Percentiles rank a stretch among this genome's conserved stretches.
Evolutionary conservation across 371 early-diverging fungal genomes (phyloP).

Genomic region (Mortierella sp.): DNA sequence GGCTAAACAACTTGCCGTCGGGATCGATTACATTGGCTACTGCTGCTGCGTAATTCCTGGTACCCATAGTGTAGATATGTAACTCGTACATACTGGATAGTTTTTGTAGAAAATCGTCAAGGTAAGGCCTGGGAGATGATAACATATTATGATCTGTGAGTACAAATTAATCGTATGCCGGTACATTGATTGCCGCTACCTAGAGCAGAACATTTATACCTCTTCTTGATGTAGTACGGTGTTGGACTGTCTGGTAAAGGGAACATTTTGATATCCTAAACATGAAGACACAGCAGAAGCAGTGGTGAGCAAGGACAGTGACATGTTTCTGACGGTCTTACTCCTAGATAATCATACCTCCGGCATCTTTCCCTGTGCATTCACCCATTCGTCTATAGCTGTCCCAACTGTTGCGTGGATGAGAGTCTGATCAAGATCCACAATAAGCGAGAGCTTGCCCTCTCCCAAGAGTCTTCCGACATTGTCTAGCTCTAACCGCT

Average conservation of each 20-base stretch:
- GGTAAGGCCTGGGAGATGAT: conserved; percentile 72
- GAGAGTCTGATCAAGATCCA: conserved; percentile 99
- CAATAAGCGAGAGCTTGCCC: conserved; percentile 91
- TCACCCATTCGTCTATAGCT: conserved; percentile 85
- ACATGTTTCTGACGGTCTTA: background rate
- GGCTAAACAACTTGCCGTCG: conserved; percentile 80
- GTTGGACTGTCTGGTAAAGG: conserved; percentile 76
- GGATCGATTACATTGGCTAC: conserved; percentile 95
- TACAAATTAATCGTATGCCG: background rate
- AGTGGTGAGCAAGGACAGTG: background rate
- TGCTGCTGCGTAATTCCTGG: conserved; percentile 92
- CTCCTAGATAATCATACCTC: conserved; percentile 41
- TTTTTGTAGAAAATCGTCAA: conserved; percentile 82
- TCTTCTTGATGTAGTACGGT: conserved; percentile 87
- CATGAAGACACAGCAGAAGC: background rate
- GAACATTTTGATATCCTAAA: conserved; percentile 79
- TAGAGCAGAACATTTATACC: conserved; percentile 55
- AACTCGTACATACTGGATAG: conserved; percentile 87
- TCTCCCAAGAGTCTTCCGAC: conserved; percentile 73
- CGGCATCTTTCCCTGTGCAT: conserved; percentile 72
- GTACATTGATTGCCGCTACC: background rate
- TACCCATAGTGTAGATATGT: conserved; percentile 99
- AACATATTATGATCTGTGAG: background rate
- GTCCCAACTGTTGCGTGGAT: conserved; percentile 96
- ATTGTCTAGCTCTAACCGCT: conserved; percentile 80